Conservation (phyloP, 768 basidiomycete genomes). For the Suillus clintonianus region DNA sequence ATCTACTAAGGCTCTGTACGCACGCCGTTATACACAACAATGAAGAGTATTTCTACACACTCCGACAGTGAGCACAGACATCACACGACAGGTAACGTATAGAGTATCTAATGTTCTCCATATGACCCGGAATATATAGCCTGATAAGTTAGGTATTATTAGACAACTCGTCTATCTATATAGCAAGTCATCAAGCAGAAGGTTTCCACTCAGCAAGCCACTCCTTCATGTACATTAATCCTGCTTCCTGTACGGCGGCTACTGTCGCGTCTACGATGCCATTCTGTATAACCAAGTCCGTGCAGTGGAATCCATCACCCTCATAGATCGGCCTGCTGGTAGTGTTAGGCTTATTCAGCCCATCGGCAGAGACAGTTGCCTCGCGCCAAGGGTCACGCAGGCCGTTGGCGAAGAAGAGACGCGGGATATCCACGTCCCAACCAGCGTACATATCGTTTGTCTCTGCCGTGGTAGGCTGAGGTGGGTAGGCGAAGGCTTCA, state of each 20-base stretch:
- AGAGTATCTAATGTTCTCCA: background rate
- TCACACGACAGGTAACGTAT: no score
- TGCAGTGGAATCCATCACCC: constrained; percentile 68
- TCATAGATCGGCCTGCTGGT: constrained; percentile 55
- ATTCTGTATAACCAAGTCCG: constrained; percentile 49
- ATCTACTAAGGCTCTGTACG: no score
- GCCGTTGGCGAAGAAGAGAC: constrained; percentile 72
- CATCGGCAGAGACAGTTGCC: constrained; percentile 63
- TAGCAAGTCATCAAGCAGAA: background rate
- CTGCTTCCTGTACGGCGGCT: constrained; percentile 53
- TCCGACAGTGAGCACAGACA: no score
- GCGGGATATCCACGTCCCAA: constrained; percentile 59
- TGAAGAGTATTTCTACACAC: no score
- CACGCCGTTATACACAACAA: no score
- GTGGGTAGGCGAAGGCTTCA: constrained; percentile 50
- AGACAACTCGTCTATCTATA: background rate
- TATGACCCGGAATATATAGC: background rate
- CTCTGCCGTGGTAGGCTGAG: constrained; percentile 40
- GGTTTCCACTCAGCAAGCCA: constrained; percentile 55
- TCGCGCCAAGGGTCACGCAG: constrained; percentile 77
- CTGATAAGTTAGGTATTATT: background rate
- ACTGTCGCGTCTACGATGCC: constrained; percentile 53
- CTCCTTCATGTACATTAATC: constrained; percentile 49
- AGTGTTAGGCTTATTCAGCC: constrained; percentile 47
- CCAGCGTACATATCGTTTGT: constrained; percentile 58